Evolutionary conservation across 2,329 filamentous ascomycete genomes (phyloP).

Genomic region (Exophiala sp.): DNA sequence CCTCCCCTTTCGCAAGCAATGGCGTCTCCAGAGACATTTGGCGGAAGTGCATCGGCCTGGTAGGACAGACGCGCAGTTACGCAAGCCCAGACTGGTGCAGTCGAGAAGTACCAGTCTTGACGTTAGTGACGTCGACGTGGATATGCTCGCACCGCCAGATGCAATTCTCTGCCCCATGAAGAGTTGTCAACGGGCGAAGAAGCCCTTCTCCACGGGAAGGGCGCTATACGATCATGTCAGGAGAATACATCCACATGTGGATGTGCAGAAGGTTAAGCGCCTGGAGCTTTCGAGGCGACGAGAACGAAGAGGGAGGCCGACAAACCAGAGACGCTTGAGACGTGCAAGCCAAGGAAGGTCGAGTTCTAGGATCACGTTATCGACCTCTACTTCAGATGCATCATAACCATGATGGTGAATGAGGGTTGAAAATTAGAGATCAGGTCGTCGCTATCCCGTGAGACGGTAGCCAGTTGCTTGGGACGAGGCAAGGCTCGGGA

Average conservation of each 20-base stretch:
- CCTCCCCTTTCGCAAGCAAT: slow-evolving; percentile 23
- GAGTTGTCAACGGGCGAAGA: slow-evolving; percentile 13
- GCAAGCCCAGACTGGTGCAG: not conserved
- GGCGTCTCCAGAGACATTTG: slow-evolving; percentile 23
- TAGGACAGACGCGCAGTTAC: not conserved
- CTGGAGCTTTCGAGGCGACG: slow-evolving; percentile 14
- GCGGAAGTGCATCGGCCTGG: slow-evolving; percentile 10
- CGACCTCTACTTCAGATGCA: not conserved
- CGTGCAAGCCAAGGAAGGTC: slow-evolving; percentile 3
- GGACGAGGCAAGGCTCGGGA: no score
- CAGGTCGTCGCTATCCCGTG: no score
- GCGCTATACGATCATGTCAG: slow-evolving; percentile 27
- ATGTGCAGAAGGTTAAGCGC: slow-evolving; percentile 24
- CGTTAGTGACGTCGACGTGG: slow-evolving; percentile 7
- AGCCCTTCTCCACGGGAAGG: slow-evolving; percentile 19
- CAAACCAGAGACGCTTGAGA: slow-evolving; percentile 12
- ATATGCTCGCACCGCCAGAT: not conserved
- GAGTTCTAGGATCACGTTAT: not conserved
- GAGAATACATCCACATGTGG: slow-evolving; percentile 26
- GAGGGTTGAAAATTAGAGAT: not conserved
- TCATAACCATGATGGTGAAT: no score
- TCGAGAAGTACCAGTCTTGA: slow-evolving; percentile 5
- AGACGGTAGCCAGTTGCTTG: no score
- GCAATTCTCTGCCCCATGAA: slow-evolving; percentile 24
- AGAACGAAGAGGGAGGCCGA: slow-evolving; percentile 19